phyloP scores from a whole-genome alignment of 2,329 filamentous ascomycete species.

The Fusarium concolor region DNA sequence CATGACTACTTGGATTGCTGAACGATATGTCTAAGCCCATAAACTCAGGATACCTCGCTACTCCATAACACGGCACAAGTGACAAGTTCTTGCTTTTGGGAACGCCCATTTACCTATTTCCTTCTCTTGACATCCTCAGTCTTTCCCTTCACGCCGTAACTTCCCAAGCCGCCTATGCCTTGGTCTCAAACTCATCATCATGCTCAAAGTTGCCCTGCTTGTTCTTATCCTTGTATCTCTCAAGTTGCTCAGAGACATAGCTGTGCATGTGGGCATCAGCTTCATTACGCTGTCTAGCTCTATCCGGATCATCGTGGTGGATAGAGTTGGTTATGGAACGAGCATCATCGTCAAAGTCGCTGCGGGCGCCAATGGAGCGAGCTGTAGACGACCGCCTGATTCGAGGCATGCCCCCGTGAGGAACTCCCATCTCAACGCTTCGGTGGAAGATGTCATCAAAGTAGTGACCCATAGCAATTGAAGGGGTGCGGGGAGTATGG shows the following conservation, averaged over 20 bases:
- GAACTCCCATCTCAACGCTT: slow-evolving; percentile 51
- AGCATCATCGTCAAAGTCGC: slow-evolving; percentile 72
- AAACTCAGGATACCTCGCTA: slow-evolving; percentile 18
- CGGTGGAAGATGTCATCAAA: slow-evolving; percentile 87
- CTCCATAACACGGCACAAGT: slow-evolving; percentile 13
- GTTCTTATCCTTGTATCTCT: slow-evolving; percentile 67
- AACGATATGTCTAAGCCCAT: slow-evolving; percentile 23
- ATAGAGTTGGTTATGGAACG: slow-evolving; percentile 50
- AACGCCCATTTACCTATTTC: slow-evolving; percentile 30
- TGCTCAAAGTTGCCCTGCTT: slow-evolving; percentile 43
- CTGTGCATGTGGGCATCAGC: slow-evolving; percentile 79
- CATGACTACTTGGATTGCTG: slow-evolving; percentile 21
- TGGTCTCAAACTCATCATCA: slow-evolving; percentile 62
- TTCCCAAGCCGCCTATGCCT: slow-evolving; percentile 41
- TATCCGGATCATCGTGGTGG: slow-evolving; percentile 56
- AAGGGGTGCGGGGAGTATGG: slow-evolving; percentile 90
- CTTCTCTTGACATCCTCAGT: slow-evolving; percentile 16
- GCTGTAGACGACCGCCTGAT: slow-evolving; percentile 84
- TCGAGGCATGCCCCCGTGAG: slow-evolving; percentile 59
- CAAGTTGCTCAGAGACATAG: slow-evolving; percentile 85
- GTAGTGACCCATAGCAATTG: slow-evolving; percentile 87
- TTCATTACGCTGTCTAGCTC: slow-evolving; percentile 61
- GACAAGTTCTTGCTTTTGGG: slow-evolving; percentile 29
- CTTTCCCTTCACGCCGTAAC: slow-evolving; percentile 5
- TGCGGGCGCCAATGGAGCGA: slow-evolving; percentile 85